Base-by-base conservation (phyloP, 495 filamentous ascomycete species). In the Talaromyces liani region DNA sequence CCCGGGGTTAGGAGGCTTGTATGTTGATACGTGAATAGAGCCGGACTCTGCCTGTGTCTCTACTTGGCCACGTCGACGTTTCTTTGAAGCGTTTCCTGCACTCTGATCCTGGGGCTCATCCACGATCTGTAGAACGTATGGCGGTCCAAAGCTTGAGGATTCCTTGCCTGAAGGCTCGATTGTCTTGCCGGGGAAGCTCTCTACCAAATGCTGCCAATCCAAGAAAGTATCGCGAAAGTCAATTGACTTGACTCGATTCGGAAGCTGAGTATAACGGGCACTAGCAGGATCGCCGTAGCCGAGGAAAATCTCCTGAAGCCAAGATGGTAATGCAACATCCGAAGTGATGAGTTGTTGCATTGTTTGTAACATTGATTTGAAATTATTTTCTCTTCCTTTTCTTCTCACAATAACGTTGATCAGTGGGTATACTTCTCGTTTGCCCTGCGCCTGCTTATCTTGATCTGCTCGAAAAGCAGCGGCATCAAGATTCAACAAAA, bases 221-320 rank as follows among this genome's bases (percentile, higher is more conserved):
- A 97, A 71, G 68, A 99, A 95, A 0, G 95, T 98, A 69, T 99
- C 94, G 51, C 90, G 86, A 71, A 89, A 98, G 70, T 99, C 92
- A 62, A 98, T 75, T 47, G 84, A 87, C 65, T 83, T 81, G 47
- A 96, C 80, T 53, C 85, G 83, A 72, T 92, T 96, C 2, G 91
- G 75, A 10, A 98, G 80, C 56, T 91, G 86, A 25, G 88, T 90
- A 71, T 96, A 97, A 22, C 88, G 88, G 18, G 94, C 94, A 56
- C 88, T 85, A 24, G 91, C 84, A 39, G 94, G 93, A 73, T 98
- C 92, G 25, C 95, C 94, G 77, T 93, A 97, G 6, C 94, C 94
- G 16, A 99, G 82, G 77, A 99, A 98, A 6, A 97, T 93, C 61
- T 98, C 94, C 68, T 96, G 91, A 33, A 99, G 78, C 94, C 94